These are phyloP conservation scores for Boletellus ananiceps DNA, from an alignment of 768 basidiomycete genomes.

Conservation along the genomic window DNA sequence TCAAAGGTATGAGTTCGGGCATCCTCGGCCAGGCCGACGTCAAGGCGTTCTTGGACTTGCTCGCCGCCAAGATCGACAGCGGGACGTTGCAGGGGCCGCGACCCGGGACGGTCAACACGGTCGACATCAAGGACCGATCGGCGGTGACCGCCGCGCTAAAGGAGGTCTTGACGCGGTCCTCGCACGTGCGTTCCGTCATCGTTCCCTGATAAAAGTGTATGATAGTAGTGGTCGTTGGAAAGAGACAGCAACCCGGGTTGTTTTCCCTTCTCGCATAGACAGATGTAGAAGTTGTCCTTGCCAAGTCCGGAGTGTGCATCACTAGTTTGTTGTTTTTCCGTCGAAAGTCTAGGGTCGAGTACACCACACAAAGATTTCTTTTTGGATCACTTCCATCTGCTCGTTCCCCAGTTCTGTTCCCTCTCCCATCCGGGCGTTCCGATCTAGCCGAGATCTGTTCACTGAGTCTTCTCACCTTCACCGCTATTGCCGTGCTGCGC, in stretches of 20 bases:
- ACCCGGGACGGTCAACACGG: constrained; percentile 11
- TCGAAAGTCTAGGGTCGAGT: too few species aligned
- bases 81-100: constrained; percentile 28
- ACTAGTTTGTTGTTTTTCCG: too few species aligned
- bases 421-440: too few species aligned
- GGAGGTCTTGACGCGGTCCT: constrained; percentile 25
- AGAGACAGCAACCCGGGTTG: background rate
- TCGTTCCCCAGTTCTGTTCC: too few species aligned
- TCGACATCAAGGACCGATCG: constrained; percentile 19
- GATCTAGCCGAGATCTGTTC: background rate
- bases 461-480: background rate
- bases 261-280: background rate
- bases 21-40: constrained; percentile 19
- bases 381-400: too few species aligned
- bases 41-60: constrained; percentile 27
- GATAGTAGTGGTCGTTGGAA: background rate
- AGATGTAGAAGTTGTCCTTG: background rate
- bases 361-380: too few species aligned
- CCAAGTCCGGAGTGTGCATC: background rate
- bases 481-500: background rate
- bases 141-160: constrained; percentile 20
- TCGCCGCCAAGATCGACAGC: constrained; percentile 29
- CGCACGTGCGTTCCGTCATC: constrained; percentile 28
- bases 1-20: constrained; percentile 31
- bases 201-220: constrained; percentile 11